Base-by-base conservation (phyloP, 306 rosid species). In the Vicia faba region DNA sequence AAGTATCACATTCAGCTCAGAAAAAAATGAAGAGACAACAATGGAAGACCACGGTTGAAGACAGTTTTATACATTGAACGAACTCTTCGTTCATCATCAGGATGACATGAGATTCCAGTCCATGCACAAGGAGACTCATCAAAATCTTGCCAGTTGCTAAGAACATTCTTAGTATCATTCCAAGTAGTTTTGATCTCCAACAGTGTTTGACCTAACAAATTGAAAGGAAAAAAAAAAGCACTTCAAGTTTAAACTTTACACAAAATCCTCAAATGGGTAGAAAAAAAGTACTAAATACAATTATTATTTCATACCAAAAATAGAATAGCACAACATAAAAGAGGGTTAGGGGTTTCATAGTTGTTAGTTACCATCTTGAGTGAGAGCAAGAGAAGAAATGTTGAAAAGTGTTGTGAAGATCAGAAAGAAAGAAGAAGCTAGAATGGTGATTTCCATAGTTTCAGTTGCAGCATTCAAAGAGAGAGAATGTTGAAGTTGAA, bases 41-140 rank as follows among this genome's bases (percentile, higher is more conserved):
- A 67, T 45, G 61, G 31, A 65, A 74, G 31, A 67, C 4, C 1
- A 72, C 53, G 44, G 8, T 61, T 43, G 3, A 9, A 33, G 9
- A 33, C 44, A 36, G 13, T 44, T 25, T n/a, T 84, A 35, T 88
- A 95, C 99, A 95, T 85, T 23, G 89, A 75, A 55, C 84, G 68
- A 59, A 95, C 97, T 67, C 89, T 73, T 72, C 75, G 89, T 60
- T 91, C 97, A 46, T 85, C 97, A 46, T 73, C 78, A 15, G 89
- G 82, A 84, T 88, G 79, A 79, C 99, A 90, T 63, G 88, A 25
- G 73, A 90, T 85, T n/a, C 99, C 99, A 70, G 95, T 86, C 99
- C 99, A 95, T 16, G 78, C 29, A 84, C 99, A 95, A 46, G 89
- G 97, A 72, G 96, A 82, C 49, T 78, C 95, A 78, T 88, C 96